Evolutionary conservation across 1,284 basidiomycete species (phyloP), one percentile per base, ranked within the genome.

Genomic region (Hymenochaete sp.): DNA sequence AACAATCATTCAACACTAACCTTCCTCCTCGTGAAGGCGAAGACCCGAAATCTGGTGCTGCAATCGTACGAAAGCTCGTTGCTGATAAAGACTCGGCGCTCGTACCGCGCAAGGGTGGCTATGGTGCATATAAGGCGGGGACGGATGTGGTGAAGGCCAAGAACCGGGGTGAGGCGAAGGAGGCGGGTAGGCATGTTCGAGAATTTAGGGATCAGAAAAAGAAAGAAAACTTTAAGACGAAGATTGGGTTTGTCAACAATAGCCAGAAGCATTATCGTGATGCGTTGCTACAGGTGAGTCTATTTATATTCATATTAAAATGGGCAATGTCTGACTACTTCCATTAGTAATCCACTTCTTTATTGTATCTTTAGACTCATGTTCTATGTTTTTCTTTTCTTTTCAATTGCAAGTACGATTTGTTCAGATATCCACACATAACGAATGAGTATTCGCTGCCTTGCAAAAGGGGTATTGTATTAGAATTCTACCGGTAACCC

Each of bases 161-260:
- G 38, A 98, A 98, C 67, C 75, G 77, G 10, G 96, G 96, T 2
- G 93, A 98, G 66, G 96, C 96, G 2, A 76, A 76, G 49, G 88
- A 97, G 65, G 96, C 95, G 11, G 91, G 84, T 35, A 74, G 89
- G 44, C 91, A 96, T 64, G 77, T 91, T 1, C 73, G 79, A 46
- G 83, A 93, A 57, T 91, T 89, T 65, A 72, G 86, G 49, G 95
- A 97, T 59, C 79, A 85, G 58, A 76, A 72, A 52, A 71, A 77
- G 42, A 73, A 77, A 49, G 87, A 96, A 59, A 77, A 84, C 33
- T 91, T 89, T 73, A 90, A 83, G 68, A 95, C 91, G 3, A 78
- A 75, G 53, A 75, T 91, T 16, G 84, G 63, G 0, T 86, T 79
- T 60, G 75, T 74, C 40, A 74, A 86, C 63, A 98, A 98, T 64